These are phyloP conservation scores for Orbilia oligospora DNA, from an alignment of 2,329 filamentous ascomycete genomes.

Conservation along the genomic window DNA sequence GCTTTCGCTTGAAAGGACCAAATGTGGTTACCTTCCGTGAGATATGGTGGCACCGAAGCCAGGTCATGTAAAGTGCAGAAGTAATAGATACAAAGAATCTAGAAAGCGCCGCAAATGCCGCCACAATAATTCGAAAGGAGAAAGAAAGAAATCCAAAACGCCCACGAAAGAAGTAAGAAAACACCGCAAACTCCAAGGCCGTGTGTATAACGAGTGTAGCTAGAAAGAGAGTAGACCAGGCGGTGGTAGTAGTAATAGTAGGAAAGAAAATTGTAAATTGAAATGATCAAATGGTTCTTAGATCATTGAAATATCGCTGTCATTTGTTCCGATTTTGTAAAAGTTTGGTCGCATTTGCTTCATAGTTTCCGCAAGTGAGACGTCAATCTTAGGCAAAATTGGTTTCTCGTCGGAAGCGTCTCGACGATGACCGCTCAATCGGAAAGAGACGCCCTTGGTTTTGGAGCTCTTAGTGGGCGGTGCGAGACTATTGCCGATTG, in stretches of 20 bases:
- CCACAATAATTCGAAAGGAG: neutral
- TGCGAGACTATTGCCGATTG: conserved; percentile 15
- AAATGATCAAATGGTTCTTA: conserved; percentile 13
- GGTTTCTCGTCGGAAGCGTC: conserved; percentile 26
- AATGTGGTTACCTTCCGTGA: conserved; percentile 15
- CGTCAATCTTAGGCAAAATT: conserved; percentile 16
- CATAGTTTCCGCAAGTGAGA: conserved; percentile 37
- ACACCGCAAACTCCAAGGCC: neutral
- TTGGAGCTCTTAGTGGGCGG: conserved; percentile 2
- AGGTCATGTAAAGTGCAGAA: neutral
- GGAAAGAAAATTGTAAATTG: neutral
- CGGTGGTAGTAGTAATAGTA: neutral
- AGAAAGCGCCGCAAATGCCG: neutral
- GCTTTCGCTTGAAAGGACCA: conserved; percentile 17
- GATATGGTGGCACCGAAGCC: conserved; percentile 18
- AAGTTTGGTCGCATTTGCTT: conserved; percentile 36
- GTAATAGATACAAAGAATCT: neutral
- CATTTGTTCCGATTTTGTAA: conserved; percentile 35
- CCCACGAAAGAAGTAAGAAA: conserved; percentile 1
- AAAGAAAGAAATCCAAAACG: conserved; percentile 1
- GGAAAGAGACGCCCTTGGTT: conserved; percentile 51
- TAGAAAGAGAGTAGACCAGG: neutral
- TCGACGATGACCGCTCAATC: conserved; percentile 18
- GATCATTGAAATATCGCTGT: conserved; percentile 45
- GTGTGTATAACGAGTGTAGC: conserved; percentile 17